phyloP scores from a whole-genome alignment of 225 moss, liverwort and hornwort genomes.

The Bryoerythrophyllum caledonicum region DNA sequence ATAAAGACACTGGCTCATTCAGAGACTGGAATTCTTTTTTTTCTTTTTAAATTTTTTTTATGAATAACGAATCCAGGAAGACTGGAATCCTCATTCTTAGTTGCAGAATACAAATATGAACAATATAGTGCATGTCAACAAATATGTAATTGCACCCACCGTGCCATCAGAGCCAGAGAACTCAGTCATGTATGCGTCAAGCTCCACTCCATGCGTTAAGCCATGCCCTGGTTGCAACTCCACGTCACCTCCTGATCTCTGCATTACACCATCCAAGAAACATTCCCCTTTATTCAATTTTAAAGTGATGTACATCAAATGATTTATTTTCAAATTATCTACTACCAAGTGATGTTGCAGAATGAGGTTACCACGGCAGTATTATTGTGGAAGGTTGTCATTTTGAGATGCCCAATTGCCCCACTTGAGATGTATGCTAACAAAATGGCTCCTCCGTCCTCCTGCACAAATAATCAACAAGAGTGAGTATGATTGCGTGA shows the following conservation, averaged over 20 bases:
- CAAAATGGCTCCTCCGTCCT: conserved; percentile 65
- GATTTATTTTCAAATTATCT: not conserved
- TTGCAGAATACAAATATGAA: not conserved
- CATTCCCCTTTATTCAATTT: not conserved
- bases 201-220: conserved; percentile 41
- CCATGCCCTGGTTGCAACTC: conserved; percentile 39
- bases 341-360: not conserved
- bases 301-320: not conserved
- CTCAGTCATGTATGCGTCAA: conserved; percentile 57
- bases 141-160: conserved; percentile 3
- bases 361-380: conserved; percentile 44
- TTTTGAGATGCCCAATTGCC: conserved; percentile 60
- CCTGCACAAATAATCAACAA: conserved; percentile 27
- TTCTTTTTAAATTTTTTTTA: no score
- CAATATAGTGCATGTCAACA: no score
- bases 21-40: no score
- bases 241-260: conserved; percentile 69
- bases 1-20: no score
- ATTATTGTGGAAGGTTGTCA: conserved; percentile 58
- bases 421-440: conserved; percentile 62
- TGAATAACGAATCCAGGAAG: not conserved
- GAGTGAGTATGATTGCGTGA: not conserved
- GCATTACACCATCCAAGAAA: not conserved
- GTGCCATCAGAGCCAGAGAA: conserved; percentile 41
- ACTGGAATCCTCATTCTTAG: not conserved